phyloP scores from a whole-genome alignment of 2,329 filamentous ascomycete species.

The Akanthomyces lecanii region DNA sequence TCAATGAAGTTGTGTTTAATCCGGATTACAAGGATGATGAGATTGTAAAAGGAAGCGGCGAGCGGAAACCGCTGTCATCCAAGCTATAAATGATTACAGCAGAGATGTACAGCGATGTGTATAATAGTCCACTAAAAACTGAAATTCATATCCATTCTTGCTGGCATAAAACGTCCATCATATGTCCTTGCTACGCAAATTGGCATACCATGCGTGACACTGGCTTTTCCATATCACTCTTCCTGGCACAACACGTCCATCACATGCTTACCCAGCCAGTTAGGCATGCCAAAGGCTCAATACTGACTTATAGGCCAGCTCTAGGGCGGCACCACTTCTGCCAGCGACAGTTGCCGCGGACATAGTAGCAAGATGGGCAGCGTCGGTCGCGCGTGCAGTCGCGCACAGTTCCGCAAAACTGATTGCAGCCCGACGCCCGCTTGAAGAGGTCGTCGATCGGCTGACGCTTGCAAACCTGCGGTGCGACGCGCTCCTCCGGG shows the following conservation, averaged over 20 bases:
- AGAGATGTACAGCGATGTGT: neutral
- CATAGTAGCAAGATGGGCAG: neutral
- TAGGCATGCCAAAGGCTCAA: no score
- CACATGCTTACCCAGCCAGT: no score
- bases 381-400: neutral
- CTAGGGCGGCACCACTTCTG: neutral
- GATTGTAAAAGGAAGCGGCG: constrained; percentile 14
- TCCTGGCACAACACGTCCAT: no score
- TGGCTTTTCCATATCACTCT: no score
- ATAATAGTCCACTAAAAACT: neutral
- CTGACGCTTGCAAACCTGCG: neutral
- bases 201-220: no score
- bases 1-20: constrained; percentile 68
- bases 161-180: no score
- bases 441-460: neutral
- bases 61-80: constrained; percentile 7
- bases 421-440: neutral
- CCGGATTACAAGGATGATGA: constrained; percentile 55
- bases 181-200: no score
- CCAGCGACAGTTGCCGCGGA: neutral
- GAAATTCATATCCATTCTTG: neutral
- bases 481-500: neutral
- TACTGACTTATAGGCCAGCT: neutral
- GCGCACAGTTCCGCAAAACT: neutral
- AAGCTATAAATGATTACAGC: neutral